phyloP scores from a whole-genome alignment of 768 basidiomycete genomes.

The Hebeloma cylindrosporum region DNA sequence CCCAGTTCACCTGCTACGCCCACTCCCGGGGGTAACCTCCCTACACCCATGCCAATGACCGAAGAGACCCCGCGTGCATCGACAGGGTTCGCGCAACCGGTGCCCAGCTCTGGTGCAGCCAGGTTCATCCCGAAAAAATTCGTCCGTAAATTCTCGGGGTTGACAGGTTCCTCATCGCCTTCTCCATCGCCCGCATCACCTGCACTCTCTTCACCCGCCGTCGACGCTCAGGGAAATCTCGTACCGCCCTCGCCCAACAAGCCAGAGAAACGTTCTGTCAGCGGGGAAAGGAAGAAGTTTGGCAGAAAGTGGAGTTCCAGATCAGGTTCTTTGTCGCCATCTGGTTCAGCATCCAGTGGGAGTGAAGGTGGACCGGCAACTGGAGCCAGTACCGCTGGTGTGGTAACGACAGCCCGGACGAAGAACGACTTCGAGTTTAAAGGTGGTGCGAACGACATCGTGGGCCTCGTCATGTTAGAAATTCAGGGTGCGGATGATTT shows the following conservation, averaged over 20 bases:
- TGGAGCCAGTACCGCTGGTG: not conserved
- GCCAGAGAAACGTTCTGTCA: conserved; percentile 17
- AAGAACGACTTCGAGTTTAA: conserved; percentile 46
- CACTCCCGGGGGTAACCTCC: conserved; percentile 13
- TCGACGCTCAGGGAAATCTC: conserved; percentile 15
- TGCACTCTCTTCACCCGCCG: conserved; percentile 2
- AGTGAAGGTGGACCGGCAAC: conserved; percentile 8
- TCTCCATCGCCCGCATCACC: too few species aligned
- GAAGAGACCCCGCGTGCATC: conserved; percentile 21
- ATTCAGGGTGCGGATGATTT: conserved; percentile 82
- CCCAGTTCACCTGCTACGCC: conserved; percentile 26
- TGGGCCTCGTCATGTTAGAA: conserved; percentile 96
- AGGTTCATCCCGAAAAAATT: conserved; percentile 26
- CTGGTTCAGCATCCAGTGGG: conserved; percentile 12
- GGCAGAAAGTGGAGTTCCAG: conserved; percentile 28
- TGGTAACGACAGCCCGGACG: conserved; percentile 5
- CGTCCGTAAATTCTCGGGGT: conserved; percentile 25
- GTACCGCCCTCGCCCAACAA: conserved; percentile 3
- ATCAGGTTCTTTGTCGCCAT: conserved; percentile 11
- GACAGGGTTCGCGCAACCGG: conserved; percentile 15
- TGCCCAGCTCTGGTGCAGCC: not conserved
- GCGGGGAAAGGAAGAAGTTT: conserved; percentile 27
- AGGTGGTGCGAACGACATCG: conserved; percentile 67
- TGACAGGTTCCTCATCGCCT: too few species aligned
- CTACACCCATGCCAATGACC: conserved; percentile 17